phyloP scores from a whole-genome alignment of 805 yeast genomes.

The Soucietia sequanensis region DNA sequence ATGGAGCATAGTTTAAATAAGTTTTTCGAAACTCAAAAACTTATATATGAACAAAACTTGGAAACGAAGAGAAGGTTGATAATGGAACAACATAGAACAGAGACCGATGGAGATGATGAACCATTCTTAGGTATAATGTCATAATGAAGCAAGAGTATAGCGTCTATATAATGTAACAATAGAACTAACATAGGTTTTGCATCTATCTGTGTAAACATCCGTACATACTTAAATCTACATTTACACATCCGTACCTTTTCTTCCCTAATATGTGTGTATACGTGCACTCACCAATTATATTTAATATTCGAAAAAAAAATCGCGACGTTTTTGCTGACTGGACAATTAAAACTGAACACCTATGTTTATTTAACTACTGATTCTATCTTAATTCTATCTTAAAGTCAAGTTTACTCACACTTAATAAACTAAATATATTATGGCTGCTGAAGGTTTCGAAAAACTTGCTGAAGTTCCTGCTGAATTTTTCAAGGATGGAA shows the following conservation, averaged over 20 bases:
- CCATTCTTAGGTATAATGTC: conserved; percentile 28
- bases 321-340: not conserved
- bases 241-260: conserved; percentile 1
- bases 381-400: too few relatives aligned
- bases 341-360: conserved; percentile 1
- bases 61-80: conserved; percentile 23
- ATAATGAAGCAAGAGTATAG: too few relatives aligned
- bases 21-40: conserved; percentile 20
- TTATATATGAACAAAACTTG: conserved; percentile 18
- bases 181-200: too few relatives aligned
- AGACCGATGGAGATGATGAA: conserved; percentile 28
- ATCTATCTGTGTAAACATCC: conserved; percentile 8
- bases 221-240: conserved; percentile 1
- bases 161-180: too few relatives aligned
- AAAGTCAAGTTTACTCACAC: too few relatives aligned
- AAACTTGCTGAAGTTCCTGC: conserved; percentile 82
- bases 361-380: too few relatives aligned
- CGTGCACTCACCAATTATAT: too few relatives aligned
- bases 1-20: conserved; percentile 23
- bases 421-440: too few relatives aligned
- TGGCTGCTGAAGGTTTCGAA: conserved; percentile 64
- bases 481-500: conserved; percentile 89
- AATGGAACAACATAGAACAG: conserved; percentile 20
- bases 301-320: too few relatives aligned
- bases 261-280: too few relatives aligned